Evolutionary conservation across 768 basidiomycete species (phyloP).

Genomic region (Lactarius sanguifluus): DNA sequence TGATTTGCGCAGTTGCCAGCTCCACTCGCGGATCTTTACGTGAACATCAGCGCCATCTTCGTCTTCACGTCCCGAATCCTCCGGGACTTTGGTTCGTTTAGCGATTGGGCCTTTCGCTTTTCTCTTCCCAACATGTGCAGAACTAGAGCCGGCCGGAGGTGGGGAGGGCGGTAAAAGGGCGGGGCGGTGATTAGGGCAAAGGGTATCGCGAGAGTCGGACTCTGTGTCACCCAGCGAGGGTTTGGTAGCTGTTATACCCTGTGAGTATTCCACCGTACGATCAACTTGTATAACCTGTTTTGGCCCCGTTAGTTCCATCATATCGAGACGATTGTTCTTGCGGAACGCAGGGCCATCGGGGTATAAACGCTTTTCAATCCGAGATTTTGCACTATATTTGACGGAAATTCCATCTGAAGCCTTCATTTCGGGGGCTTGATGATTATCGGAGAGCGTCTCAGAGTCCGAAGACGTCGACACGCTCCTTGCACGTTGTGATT

Average conservation of each 20-base stretch:
- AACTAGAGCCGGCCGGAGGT: slow-evolving; percentile 41
- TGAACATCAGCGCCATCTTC: slow-evolving; percentile 33
- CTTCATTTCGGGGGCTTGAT: slow-evolving; percentile 18
- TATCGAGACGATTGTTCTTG: slow-evolving; percentile 25
- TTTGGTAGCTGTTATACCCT: slow-evolving; percentile 10
- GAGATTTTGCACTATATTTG: slow-evolving; percentile 6
- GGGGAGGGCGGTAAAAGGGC: slow-evolving; percentile 67
- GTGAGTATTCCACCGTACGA: background rate
- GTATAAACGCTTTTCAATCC: slow-evolving; percentile 18
- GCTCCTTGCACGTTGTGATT: slow-evolving; percentile 30
- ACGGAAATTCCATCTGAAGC: slow-evolving; percentile 18
- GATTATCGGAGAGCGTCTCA: slow-evolving; percentile 26
- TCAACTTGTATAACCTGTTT: slow-evolving; percentile 6
- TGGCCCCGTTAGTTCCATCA: slow-evolving; percentile 14
- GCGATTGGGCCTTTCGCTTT: slow-evolving; percentile 39
- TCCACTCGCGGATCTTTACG: slow-evolving; percentile 36
- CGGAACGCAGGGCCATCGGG: slow-evolving; percentile 16
- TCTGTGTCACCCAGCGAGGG: slow-evolving; percentile 16
- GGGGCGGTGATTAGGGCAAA: slow-evolving; percentile 29
- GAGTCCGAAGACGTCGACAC: slow-evolving; percentile 27
- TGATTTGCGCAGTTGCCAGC: slow-evolving; percentile 26
- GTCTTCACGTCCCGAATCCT: slow-evolving; percentile 33
- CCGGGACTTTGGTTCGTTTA: slow-evolving; percentile 51
- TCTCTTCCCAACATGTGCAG: slow-evolving; percentile 37
- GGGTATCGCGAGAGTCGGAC: slow-evolving; percentile 20